These are phyloP conservation scores for Cyclospora cayetanensis DNA, from an alignment of 169 alveolate species.

Conservation along the genomic window DNA sequence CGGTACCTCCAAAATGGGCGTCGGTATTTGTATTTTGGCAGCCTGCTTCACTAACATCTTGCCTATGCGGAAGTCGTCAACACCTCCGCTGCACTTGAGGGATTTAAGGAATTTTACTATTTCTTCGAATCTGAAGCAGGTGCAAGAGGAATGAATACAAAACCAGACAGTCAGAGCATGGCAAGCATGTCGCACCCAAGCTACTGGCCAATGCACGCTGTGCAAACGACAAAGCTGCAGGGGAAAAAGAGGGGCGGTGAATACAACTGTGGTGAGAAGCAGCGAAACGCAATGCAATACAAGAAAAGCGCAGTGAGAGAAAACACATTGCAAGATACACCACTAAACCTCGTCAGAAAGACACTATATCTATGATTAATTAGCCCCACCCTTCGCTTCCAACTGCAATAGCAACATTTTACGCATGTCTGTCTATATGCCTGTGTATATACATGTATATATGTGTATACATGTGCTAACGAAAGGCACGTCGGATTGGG, in stretches of 20 bases:
- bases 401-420: background rate
- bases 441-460: background rate
- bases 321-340: too few species aligned
- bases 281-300: too few species aligned
- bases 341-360: too few species aligned
- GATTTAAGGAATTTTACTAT: conserved; percentile 51
- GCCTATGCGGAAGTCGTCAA: conserved; percentile 59
- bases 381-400: background rate
- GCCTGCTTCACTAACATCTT: conserved; percentile 64
- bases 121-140: conserved; percentile 48
- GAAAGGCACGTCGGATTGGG: too few species aligned
- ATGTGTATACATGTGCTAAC: too few species aligned
- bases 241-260: too few species aligned
- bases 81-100: conserved; percentile 63
- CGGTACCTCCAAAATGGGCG: background rate
- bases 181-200: background rate
- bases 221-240: too few species aligned
- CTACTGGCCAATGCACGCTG: too few species aligned
- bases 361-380: too few species aligned
- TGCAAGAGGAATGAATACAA: background rate
- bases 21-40: conserved; percentile 34
- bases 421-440: background rate
- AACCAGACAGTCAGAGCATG: background rate
- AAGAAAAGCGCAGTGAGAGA: too few species aligned
- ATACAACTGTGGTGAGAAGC: too few species aligned